Evolutionary conservation across 1,139 yeast species (phyloP).

Genomic region (Blastobotrys elegans): DNA sequence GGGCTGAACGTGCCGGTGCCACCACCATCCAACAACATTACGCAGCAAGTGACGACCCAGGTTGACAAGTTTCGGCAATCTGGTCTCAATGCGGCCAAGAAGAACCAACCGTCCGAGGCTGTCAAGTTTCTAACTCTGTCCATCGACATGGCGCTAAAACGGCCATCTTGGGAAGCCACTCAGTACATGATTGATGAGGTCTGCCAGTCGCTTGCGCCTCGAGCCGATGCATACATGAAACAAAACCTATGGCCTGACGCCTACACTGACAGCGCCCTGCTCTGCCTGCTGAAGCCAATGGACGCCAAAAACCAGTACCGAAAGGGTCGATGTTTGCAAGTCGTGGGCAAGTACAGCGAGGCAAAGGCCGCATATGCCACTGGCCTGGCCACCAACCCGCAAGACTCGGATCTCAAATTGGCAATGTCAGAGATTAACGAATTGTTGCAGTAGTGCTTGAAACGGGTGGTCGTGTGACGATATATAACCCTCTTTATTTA

Average conservation of each 20-base stretch:
- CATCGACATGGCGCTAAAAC: constrained; percentile 70
- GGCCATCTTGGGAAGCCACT: constrained; percentile 84
- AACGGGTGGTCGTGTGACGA: too few species aligned
- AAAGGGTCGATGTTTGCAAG: constrained; percentile 68
- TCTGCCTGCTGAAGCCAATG: constrained; percentile 56
- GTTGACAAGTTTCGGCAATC: constrained; percentile 69
- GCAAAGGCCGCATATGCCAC: constrained; percentile 75
- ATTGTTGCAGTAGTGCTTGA: constrained; percentile 1
- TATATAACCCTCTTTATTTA: not conserved
- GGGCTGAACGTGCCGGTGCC: constrained; percentile 59
- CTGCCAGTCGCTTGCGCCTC: constrained; percentile 63
- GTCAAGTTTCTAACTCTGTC: constrained; percentile 70
- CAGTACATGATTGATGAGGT: constrained; percentile 76
- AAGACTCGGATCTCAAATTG: constrained; percentile 43
- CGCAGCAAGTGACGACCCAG: constrained; percentile 45
- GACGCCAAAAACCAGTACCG: constrained; percentile 78
- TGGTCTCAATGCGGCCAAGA: constrained; percentile 61
- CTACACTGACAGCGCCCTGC: constrained; percentile 72
- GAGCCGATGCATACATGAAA: constrained; percentile 78
- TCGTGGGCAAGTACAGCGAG: constrained; percentile 63
- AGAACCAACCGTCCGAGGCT: constrained; percentile 64
- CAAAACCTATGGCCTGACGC: constrained; percentile 65
- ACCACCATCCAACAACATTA: constrained; percentile 56
- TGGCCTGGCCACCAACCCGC: constrained; percentile 55
- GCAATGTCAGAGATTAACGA: constrained; percentile 28